Base-by-base conservation (phyloP, 768 basidiomycete genomes). In the Phlebiopsis gigantea region DNA sequence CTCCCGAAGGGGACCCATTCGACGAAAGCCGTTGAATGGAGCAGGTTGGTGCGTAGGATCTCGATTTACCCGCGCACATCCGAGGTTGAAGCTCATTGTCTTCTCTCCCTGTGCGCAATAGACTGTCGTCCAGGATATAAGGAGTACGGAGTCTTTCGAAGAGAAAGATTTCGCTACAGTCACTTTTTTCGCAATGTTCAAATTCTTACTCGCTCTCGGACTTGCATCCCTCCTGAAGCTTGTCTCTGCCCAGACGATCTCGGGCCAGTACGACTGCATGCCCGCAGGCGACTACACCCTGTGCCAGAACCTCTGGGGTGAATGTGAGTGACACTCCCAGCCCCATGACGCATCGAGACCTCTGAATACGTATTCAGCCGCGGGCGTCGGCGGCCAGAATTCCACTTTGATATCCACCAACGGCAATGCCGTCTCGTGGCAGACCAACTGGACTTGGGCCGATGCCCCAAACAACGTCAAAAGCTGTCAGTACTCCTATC, bases 281-380 rank as follows among this genome's bases (percentile, higher is more conserved):
- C 67, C 78, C 1, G 77, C 76, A 2, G 81, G 80, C 2, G 64
- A 66, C 12, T 84, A 71, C 65, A 76, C 72, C 0, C 74, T 83
- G 44, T 83, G 81, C 70, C 78, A 82, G 63, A 81, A 84, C 64
- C 76, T 80, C 22, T 84, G 81, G 81, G 81, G 80, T 14, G 62
- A 65, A 19, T 50, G 78, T 78, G 57, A 41, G 73, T 62, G 8
- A 25, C n/a, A 30, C 50, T 12, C 17, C 25, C 24, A 30, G 15
- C 22, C 26, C 30, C 30, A 12, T 0, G 1, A 25, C 24, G 41
- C 12, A 24, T 24, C 8, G 17, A 26, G 10, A 39, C 22, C 25
- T 46, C 43, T 26, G 29, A 25, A 44, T 1, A 21, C 14, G 12
- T 39, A 4, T 31, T 10, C 22, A 80, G 77, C 57, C 6, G 58